Evolutionary conservation across 2,329 filamentous ascomycete genomes (phyloP), one percentile per base, ranked within the genome.

Genomic region (Ophiosphaerella herpotricha): DNA sequence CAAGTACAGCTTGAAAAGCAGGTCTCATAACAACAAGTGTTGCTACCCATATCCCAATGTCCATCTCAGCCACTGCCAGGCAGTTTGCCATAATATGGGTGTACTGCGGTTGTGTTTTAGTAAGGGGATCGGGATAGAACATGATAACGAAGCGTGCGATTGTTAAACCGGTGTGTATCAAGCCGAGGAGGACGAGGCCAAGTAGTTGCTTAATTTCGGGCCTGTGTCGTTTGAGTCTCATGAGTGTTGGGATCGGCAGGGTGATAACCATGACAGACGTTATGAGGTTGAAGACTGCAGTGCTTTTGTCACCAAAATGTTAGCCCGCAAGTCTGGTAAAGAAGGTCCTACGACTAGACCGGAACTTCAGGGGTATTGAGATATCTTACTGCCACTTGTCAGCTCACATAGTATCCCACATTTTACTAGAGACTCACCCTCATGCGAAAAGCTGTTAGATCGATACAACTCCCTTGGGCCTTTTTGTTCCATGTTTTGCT

Each of bases 101-200:
- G 38, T 54, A 54, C 16, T 54, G 52, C 11, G 52, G 52, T 21
- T 54, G 44, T 7, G 52, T 50, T 26, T 43, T 51, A 4, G 48
- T 48, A 4, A 50, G 38, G 5, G 52, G 48, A 7, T 48, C 41
- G 0, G 52, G 44, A 9, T 48, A 54, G 40, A 54, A 54, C 52
- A 54, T 51, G 16, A 54, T 54, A 33, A 51, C 41, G 32, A 54
- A 50, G 8, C 51, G 46, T 21, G 51, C 43, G 47, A 54, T 50
- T 18, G 46, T 50, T 1, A 54, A 34, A 7, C 51, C 40, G 3
- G 51, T 50, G 26, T 54, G 51, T 1, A 54, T 32, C 9, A 39
- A 31, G n/a, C 51, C 51, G 1, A 54, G 43, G 12, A 54, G 51
- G 7, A 54, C 48, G 1, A 54, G 40, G 1, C 43, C 51, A 2